A percentile compares a stretch with the other conserved stretches of the same genome.
Conservation (phyloP, 2,329 filamentous ascomycete species). For the Lasiodiplodia sp. region DNA sequence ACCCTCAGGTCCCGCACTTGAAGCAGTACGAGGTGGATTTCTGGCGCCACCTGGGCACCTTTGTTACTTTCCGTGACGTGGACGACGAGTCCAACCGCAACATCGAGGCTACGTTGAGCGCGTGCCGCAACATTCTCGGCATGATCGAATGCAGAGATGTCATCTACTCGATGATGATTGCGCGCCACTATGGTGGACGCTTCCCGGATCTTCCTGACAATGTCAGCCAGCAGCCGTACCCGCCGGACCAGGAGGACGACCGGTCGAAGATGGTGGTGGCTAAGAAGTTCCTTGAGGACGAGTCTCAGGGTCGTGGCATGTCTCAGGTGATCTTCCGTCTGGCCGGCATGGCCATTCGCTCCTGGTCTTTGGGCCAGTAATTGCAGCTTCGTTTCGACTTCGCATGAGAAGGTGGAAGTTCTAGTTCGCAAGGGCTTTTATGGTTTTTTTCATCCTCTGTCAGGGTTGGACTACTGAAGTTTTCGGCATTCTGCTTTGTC, state of each 20-base stretch:
- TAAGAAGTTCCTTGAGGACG: slow-evolving; percentile 56
- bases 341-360: slow-evolving; percentile 57
- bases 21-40: slow-evolving; percentile 71
- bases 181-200: slow-evolving; percentile 74
- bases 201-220: slow-evolving; percentile 54
- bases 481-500: slow-evolving; percentile 27
- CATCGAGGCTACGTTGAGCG: slow-evolving; percentile 70
- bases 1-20: slow-evolving; percentile 48
- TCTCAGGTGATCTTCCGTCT: slow-evolving; percentile 58
- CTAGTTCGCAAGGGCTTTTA: slow-evolving; percentile 3
- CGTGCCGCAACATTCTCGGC: slow-evolving; percentile 75
- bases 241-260: slow-evolving; percentile 45
- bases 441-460: slow-evolving; percentile 21
- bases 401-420: slow-evolving; percentile 2
- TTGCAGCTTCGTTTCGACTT: slow-evolving; percentile 17
- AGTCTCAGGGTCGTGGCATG: slow-evolving; percentile 51
- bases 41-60: slow-evolving; percentile 80
- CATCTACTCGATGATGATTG: slow-evolving; percentile 85
- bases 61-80: slow-evolving; percentile 70
- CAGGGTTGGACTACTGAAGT: slow-evolving; percentile 25
- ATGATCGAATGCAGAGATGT: slow-evolving; percentile 88
- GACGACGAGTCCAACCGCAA: slow-evolving; percentile 62
- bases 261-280: slow-evolving; percentile 56
- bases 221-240: slow-evolving; percentile 37
- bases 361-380: slow-evolving; percentile 43